phyloP scores from a whole-genome alignment of 371 early-diverging fungal genomes.

The Funneliformis caledonium region DNA sequence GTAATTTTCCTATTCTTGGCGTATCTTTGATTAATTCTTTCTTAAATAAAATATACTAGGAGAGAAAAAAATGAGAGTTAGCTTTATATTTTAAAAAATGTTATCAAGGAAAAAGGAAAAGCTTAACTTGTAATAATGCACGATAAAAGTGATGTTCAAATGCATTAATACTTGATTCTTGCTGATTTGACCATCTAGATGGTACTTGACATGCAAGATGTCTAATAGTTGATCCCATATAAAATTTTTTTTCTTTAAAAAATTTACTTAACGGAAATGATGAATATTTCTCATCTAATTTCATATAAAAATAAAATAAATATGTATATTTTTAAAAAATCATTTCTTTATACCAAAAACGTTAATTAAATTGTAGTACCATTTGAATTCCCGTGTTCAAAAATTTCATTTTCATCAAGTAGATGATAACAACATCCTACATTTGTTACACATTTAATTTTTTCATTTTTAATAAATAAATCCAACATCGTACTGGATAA shows the following conservation, averaged over 20 bases:
- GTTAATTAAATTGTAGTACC: not conserved
- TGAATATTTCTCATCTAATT: not conserved
- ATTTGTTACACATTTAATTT: not conserved
- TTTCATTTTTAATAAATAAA: not conserved
- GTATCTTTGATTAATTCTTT: not conserved
- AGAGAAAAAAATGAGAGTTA: not conserved
- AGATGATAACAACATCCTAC: not conserved
- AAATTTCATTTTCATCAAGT: not conserved
- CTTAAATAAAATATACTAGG: not conserved
- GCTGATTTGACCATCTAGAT: not conserved
- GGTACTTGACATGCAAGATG: not conserved
- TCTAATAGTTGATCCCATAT: not conserved
- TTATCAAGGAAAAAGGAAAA: not conserved
- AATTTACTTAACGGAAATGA: not conserved
- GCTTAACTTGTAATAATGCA: not conserved
- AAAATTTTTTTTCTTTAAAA: not conserved
- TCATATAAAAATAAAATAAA: not conserved
- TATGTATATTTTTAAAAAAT: not conserved
- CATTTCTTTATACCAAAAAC: too few relatives aligned
- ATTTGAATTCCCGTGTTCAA: not conserved
- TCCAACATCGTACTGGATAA: not conserved
- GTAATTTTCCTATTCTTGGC: not conserved
- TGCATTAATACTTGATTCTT: not conserved
- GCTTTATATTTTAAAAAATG: not conserved
- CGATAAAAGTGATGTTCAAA: not conserved